Conservation (phyloP, 2,329 filamentous ascomycete genomes). For the Fusarium longipes region DNA sequence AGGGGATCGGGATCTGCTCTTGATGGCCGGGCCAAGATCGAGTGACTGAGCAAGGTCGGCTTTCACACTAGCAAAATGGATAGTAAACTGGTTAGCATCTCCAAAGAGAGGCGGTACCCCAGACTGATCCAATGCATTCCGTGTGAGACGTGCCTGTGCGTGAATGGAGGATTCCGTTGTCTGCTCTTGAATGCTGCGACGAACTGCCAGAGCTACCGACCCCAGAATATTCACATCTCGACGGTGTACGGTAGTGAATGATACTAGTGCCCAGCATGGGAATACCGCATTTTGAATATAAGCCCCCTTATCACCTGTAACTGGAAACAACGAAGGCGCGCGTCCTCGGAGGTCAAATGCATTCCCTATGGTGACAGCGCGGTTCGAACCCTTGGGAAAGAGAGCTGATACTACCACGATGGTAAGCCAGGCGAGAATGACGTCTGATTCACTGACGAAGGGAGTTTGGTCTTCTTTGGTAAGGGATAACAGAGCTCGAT, state of each 20-base stretch:
- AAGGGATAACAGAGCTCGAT: not conserved
- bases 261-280: slow-evolving; percentile 1
- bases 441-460: slow-evolving; percentile 15
- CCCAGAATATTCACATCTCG: not conserved
- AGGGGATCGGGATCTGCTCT: not conserved
- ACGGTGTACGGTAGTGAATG: not conserved
- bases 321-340: slow-evolving; percentile 9
- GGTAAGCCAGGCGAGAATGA: slow-evolving; percentile 4
- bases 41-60: not conserved
- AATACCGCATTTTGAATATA: slow-evolving; percentile 16
- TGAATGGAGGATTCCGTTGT: slow-evolving; percentile 7
- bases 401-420: not conserved
- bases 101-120: slow-evolving; percentile 23
- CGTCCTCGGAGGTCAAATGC: slow-evolving; percentile 14
- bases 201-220: not conserved
- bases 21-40: slow-evolving; percentile 14
- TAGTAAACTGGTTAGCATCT: not conserved
- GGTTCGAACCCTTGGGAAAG: not conserved
- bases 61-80: not conserved
- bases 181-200: not conserved
- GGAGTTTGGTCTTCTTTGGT: not conserved
- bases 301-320: not conserved
- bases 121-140: not conserved
- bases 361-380: slow-evolving; percentile 2
- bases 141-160: slow-evolving; percentile 7